Percentiles rank a stretch among this genome's conserved stretches.
These are phyloP conservation scores for Saussurea involucrata DNA, from an alignment of 129 eudicot species.

Conservation along the genomic window DNA sequence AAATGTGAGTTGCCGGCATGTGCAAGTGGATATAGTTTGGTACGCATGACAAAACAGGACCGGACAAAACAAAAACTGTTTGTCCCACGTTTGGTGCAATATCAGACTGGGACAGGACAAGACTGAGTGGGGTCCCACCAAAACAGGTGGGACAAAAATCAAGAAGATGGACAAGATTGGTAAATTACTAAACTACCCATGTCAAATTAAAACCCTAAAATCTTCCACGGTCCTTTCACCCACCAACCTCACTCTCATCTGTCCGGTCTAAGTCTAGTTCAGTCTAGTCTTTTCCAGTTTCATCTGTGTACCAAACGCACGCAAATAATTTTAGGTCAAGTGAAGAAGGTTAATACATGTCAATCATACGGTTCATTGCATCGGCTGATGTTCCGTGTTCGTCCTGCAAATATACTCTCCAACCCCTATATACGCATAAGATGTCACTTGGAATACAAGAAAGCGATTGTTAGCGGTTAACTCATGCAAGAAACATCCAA, in stretches of 20 bases:
- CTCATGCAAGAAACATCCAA: neutral
- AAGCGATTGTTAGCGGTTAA: neutral
- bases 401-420: slow-evolving; percentile 92
- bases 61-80: neutral
- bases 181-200: neutral
- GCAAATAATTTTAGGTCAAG: neutral
- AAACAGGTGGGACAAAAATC: neutral
- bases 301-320: neutral
- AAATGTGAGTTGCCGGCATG: neutral
- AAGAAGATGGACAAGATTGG: neutral
- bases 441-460: neutral
- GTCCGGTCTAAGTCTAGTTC: neutral
- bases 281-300: neutral
- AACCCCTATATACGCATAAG: slow-evolving; percentile 53
- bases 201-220: neutral
- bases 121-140: neutral
- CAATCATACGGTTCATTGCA: slow-evolving; percentile 73
- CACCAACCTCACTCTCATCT: neutral
- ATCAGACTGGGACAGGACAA: neutral
- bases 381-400: slow-evolving; percentile 85
- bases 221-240: neutral
- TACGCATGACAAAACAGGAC: neutral
- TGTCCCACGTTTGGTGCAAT: neutral
- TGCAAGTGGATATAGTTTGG: neutral
- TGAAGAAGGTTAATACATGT: slow-evolving; percentile 39